Conservation (phyloP, 2,329 filamentous ascomycete genomes). For the Talaromyces sp. region DNA sequence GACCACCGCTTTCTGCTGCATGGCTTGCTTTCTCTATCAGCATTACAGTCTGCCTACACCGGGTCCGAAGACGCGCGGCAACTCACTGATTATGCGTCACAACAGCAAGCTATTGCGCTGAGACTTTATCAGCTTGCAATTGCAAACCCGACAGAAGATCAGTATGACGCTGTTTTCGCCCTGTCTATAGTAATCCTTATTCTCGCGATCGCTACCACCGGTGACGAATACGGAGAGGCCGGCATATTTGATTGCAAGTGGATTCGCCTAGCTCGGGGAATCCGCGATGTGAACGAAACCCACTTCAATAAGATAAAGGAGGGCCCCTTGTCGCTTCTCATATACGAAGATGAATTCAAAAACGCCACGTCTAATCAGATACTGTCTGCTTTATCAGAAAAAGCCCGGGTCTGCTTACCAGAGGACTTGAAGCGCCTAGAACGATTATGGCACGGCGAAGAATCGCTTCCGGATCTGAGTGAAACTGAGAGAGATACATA, state of each 20-base stretch:
- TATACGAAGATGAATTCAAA: not conserved
- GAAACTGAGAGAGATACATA: slow-evolving; percentile 1
- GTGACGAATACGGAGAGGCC: slow-evolving; percentile 4
- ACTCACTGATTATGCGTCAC: slow-evolving; percentile 5
- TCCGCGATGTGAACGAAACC: not conserved
- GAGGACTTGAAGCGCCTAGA: not conserved
- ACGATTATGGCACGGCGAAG: slow-evolving; percentile 1
- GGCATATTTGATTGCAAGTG: slow-evolving; percentile 10
- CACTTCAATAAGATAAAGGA: not conserved
- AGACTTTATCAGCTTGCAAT: slow-evolving; percentile 9
- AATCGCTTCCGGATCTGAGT: not conserved
- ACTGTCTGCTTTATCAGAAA: not conserved
- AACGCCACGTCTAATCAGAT: not conserved
- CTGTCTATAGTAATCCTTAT: slow-evolving; percentile 6
- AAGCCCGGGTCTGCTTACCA: not conserved
- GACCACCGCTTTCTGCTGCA: slow-evolving; percentile 24
- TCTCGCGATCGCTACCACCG: not conserved
- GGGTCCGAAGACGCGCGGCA: not conserved
- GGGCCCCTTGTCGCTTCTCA: not conserved
- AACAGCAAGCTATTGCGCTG: slow-evolving; percentile 7
- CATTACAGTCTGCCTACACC: slow-evolving; percentile 17
- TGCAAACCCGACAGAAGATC: not conserved
- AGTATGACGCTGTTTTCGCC: slow-evolving; percentile 9
- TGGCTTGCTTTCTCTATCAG: slow-evolving; percentile 22
- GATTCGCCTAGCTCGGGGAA: slow-evolving; percentile 10